Conservation (phyloP, 345 rosid species). For the Populus davidiana region DNA sequence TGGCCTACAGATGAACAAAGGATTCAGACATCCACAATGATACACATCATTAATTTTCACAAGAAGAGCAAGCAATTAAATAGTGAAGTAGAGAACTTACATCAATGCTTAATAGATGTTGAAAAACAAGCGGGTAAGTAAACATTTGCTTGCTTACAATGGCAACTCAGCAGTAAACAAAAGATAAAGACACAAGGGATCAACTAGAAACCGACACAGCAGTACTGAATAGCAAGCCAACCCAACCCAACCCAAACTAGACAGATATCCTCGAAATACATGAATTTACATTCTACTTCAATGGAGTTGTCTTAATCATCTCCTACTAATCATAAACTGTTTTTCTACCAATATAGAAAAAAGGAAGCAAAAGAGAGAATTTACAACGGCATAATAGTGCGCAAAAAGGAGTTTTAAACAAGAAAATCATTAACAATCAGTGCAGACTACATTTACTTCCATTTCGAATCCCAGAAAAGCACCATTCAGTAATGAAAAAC, state of each 20-base stretch:
- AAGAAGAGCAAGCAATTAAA: not conserved
- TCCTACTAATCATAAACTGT: not conserved
- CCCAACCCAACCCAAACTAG: not conserved
- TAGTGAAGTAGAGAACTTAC: not conserved
- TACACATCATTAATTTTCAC: not conserved
- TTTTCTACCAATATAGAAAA: not conserved
- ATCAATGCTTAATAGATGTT: too few relatives aligned
- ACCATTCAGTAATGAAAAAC: not conserved
- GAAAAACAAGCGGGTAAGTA: not conserved
- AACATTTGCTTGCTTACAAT: not conserved
- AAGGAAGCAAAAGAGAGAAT: not conserved
- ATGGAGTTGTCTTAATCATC: not conserved
- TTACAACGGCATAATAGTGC: too few relatives aligned
- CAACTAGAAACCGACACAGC: not conserved
- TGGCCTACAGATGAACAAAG: not conserved
- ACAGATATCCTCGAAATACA: not conserved
- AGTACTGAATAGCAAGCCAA: not conserved
- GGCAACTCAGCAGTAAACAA: not conserved
- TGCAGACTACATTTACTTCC: not conserved
- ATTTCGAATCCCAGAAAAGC: not conserved
- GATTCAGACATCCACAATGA: not conserved
- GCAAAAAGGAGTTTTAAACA: too few relatives aligned
- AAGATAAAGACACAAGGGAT: not conserved
- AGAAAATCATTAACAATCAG: not conserved
- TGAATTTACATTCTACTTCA: not conserved